These are phyloP conservation scores for Fusarium solani-melongenae DNA, from an alignment of 2,329 filamentous ascomycete genomes.

Conservation along the genomic window DNA sequence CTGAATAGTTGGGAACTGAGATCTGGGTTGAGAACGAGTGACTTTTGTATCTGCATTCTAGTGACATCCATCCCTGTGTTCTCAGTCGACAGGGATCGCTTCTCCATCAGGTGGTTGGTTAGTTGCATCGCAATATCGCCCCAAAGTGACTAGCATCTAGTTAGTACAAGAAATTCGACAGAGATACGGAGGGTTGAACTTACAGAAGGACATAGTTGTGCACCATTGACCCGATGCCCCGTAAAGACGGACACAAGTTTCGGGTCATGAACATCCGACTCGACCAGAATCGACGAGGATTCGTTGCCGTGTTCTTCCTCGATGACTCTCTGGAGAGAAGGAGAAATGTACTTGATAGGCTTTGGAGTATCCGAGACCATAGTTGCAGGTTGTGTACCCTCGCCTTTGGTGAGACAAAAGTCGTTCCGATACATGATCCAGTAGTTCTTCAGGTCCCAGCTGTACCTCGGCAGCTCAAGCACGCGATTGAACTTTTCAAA, in stretches of 20 bases:
- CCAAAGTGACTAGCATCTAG: constrained; percentile 24
- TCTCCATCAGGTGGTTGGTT: constrained; percentile 27
- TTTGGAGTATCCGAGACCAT: not conserved
- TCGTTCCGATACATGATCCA: constrained; percentile 74
- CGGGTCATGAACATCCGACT: constrained; percentile 30
- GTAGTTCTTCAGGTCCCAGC: constrained; percentile 79
- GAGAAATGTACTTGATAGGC: constrained; percentile 27
- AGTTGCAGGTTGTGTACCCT: constrained; percentile 22
- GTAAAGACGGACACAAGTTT: constrained; percentile 23
- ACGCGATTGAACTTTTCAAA: constrained; percentile 58
- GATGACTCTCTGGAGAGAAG: constrained; percentile 34
- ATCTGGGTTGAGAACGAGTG: constrained; percentile 29
- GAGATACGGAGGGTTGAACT: no score
- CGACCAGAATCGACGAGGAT: constrained; percentile 20
- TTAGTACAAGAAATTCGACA: not conserved
- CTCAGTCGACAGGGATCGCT: constrained; percentile 10
- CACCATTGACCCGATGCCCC: constrained; percentile 35
- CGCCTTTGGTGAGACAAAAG: constrained; percentile 76
- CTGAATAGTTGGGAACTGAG: constrained; percentile 27
- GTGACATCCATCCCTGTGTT: constrained; percentile 32
- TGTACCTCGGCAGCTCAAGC: constrained; percentile 74
- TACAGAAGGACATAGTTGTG: constrained; percentile 35
- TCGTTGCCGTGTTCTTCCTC: constrained; percentile 21
- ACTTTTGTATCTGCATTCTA: constrained; percentile 33
- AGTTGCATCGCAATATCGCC: constrained; percentile 29